phyloP scores from a whole-genome alignment of 2,329 filamentous ascomycete species.

The Sporothrix euskadiensis region DNA sequence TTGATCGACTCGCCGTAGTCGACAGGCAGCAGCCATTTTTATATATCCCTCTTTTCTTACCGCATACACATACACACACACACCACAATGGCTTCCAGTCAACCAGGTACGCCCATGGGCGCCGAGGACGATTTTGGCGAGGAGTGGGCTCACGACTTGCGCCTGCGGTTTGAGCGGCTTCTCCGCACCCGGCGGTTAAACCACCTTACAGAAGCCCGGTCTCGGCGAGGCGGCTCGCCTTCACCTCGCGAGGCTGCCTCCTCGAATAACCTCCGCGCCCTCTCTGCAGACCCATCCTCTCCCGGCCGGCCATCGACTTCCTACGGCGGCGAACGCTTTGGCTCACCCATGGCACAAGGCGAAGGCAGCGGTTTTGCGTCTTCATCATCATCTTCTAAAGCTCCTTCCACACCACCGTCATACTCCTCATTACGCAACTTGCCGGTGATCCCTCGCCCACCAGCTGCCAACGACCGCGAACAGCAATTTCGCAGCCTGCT shows the following conservation, averaged over 20 bases:
- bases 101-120: conserved; percentile 32
- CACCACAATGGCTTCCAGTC: conserved; percentile 37
- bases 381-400: neutral
- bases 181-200: conserved; percentile 85
- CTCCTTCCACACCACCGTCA: conserved; percentile 45
- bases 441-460: conserved; percentile 68
- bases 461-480: conserved; percentile 62
- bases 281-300: conserved; percentile 39
- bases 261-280: conserved; percentile 49
- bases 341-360: conserved; percentile 27
- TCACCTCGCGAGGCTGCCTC: conserved; percentile 54
- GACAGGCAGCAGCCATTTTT: neutral
- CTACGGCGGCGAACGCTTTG: conserved; percentile 41
- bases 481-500: conserved; percentile 80
- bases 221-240: conserved; percentile 57
- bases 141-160: conserved; percentile 75
- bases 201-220: conserved; percentile 69
- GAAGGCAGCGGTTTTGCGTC: neutral
- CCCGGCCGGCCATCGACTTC: conserved; percentile 49
- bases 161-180: conserved; percentile 81
- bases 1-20: conserved; percentile 17
- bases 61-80: conserved; percentile 26
- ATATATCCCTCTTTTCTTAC: neutral
- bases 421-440: conserved; percentile 54
- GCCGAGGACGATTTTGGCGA: conserved; percentile 59